A percentile compares a stretch with the other conserved stretches of the same genome.
Evolutionary conservation across 140 eudicot genomes (phyloP).

Genomic region (Cichorium intybus): DNA sequence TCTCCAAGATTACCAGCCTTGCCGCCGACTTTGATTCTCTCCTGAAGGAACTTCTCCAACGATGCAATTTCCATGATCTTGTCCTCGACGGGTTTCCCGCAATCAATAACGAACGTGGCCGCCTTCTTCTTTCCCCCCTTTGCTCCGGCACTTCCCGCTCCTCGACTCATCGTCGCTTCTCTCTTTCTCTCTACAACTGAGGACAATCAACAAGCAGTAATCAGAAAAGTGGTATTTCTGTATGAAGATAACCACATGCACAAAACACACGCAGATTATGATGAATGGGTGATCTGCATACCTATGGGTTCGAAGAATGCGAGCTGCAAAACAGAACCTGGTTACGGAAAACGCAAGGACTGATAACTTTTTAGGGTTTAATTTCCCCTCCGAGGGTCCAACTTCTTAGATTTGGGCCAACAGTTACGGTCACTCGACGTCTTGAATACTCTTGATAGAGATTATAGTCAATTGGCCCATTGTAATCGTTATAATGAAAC

Average conservation of each 20-base stretch:
- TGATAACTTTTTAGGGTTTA: constrained; percentile 3
- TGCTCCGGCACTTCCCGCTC: constrained; percentile 29
- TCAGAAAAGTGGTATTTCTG: not conserved
- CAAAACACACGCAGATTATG: not conserved
- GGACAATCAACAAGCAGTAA: not conserved
- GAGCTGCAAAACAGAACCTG: not conserved
- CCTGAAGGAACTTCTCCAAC: constrained; percentile 54
- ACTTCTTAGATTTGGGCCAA: too few species aligned
- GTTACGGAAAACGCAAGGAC: not conserved
- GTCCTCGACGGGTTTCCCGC: constrained; percentile 53
- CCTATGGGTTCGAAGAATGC: constrained; percentile 4
- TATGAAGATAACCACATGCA: not conserved
- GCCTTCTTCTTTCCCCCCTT: constrained; percentile 52
- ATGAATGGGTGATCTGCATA: not conserved
- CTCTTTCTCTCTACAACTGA: constrained; percentile 18
- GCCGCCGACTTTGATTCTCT: constrained; percentile 47
- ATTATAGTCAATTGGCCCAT: too few species aligned
- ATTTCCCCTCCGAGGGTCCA: too few species aligned
- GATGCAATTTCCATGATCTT: constrained; percentile 59
- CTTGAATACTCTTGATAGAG: too few species aligned
- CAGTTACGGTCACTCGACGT: too few species aligned
- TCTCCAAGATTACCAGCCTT: constrained; percentile 48
- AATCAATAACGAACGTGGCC: constrained; percentile 41
- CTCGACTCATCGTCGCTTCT: constrained; percentile 40
- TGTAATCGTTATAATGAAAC: too few species aligned